Conservation (phyloP, 257 asterid genomes). For the Cordia subcordata region DNA sequence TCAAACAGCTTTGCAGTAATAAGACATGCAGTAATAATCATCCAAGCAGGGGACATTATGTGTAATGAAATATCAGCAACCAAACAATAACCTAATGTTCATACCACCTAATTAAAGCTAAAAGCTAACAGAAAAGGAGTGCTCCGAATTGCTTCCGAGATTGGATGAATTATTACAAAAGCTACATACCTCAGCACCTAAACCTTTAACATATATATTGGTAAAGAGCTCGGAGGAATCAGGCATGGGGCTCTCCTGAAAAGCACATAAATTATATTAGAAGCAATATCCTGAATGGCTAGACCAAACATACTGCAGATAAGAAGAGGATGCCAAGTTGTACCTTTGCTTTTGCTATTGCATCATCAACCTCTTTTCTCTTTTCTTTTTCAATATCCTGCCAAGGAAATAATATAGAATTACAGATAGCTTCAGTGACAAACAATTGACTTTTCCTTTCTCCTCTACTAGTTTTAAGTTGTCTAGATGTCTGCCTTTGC, state of each 20-base stretch:
- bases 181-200: constrained; percentile 72
- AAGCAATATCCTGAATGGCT: background rate
- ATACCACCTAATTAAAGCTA: background rate
- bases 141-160: background rate
- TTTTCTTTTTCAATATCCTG: constrained; percentile 89
- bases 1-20: too few relatives aligned
- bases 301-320: too few relatives aligned
- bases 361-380: constrained; percentile 88
- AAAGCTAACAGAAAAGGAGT: background rate
- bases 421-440: background rate
- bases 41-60: too few relatives aligned
- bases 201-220: constrained; percentile 75
- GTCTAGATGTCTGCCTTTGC: too few relatives aligned
- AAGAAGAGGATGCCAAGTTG: constrained; percentile 10
- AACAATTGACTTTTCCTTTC: background rate
- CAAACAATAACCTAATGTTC: too few relatives aligned
- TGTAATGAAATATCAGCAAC: too few relatives aligned
- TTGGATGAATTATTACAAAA: background rate
- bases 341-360: constrained; percentile 98
- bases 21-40: too few relatives aligned
- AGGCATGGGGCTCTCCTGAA: constrained; percentile 90
- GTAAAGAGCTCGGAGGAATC: constrained; percentile 94
- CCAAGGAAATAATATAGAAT: constrained; percentile 3
- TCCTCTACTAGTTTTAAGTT: too few relatives aligned
- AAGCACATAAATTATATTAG: constrained; percentile 6